These are phyloP conservation scores for Suillus americanus DNA, from an alignment of 768 basidiomycete species.

Conservation along the genomic window DNA sequence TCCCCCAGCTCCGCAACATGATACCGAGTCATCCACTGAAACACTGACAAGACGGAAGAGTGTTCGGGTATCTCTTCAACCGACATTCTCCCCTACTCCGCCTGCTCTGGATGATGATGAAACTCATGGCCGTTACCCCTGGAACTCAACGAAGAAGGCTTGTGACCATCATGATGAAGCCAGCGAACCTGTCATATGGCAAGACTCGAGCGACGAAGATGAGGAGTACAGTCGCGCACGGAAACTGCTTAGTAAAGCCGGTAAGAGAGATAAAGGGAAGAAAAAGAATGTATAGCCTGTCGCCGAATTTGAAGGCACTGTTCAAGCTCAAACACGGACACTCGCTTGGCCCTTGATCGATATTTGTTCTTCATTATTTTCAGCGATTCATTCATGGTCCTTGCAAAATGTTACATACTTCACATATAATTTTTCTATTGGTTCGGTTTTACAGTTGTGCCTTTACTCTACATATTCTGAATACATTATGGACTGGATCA, in stretches of 20 bases:
- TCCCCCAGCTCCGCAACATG: slow-evolving; percentile 8
- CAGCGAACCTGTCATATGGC: slow-evolving; percentile 52
- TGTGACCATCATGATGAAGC: slow-evolving; percentile 3
- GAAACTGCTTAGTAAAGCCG: slow-evolving; percentile 47
- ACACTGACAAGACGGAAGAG: slow-evolving; percentile 53
- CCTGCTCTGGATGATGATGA: slow-evolving; percentile 52
- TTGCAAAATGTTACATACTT: slow-evolving; percentile 1
- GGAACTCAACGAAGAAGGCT: slow-evolving; percentile 9
- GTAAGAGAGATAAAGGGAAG: slow-evolving; percentile 38
- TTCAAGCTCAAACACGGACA: neutral
- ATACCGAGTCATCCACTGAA: slow-evolving; percentile 17
- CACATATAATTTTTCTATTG: neutral
- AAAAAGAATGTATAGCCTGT: slow-evolving; percentile 11
- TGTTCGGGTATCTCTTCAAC: slow-evolving; percentile 74
- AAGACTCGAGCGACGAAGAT: slow-evolving; percentile 76
- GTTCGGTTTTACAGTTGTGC: neutral
- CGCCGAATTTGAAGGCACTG: neutral
- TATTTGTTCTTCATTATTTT: neutral
- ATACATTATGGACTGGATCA: neutral
- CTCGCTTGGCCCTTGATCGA: neutral
- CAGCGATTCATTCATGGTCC: neutral
- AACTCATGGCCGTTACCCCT: slow-evolving; percentile 8
- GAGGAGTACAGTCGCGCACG: slow-evolving; percentile 63
- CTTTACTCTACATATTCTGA: neutral
- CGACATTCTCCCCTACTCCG: slow-evolving; percentile 73